Percentiles rank a stretch among this genome's conserved stretches.
These are phyloP conservation scores for Theileria parva DNA, from an alignment of 169 alveolate genomes.

Conservation along the genomic window DNA sequence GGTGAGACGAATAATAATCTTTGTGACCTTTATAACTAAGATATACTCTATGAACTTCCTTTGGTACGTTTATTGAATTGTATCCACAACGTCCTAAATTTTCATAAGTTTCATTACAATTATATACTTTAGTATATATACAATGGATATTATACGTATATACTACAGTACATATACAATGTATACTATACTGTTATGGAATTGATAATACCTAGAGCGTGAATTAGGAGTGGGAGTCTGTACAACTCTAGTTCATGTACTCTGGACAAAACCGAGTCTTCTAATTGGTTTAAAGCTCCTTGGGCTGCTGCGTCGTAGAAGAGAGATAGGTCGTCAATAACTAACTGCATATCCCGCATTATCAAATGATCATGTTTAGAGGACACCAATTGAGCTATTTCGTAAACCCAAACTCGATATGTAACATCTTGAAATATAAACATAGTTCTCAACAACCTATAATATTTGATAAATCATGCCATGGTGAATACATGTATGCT, in stretches of 20 bases:
- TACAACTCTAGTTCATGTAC: slow-evolving; percentile 70
- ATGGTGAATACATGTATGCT: no score
- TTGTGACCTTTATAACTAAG: slow-evolving; percentile 48
- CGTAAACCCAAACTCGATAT: slow-evolving; percentile 78
- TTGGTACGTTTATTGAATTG: slow-evolving; percentile 65
- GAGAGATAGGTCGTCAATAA: slow-evolving; percentile 75
- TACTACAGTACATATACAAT: no score
- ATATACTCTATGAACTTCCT: slow-evolving; percentile 59
- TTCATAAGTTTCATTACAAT: background rate
- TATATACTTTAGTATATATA: no score
- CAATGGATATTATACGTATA: no score
- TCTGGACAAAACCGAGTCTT: slow-evolving; percentile 63
- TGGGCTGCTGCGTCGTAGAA: slow-evolving; percentile 78
- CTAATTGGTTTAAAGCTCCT: slow-evolving; percentile 63
- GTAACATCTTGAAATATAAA: slow-evolving; percentile 76
- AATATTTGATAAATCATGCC: background rate
- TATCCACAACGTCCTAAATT: slow-evolving; percentile 71
- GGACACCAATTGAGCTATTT: slow-evolving; percentile 71
- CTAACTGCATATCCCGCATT: slow-evolving; percentile 78
- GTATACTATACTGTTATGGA: background rate
- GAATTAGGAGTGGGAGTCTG: slow-evolving; percentile 74
- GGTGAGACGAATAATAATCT: slow-evolving; percentile 69
- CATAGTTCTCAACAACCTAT: slow-evolving; percentile 72
- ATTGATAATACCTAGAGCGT: slow-evolving; percentile 63
- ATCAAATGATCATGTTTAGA: slow-evolving; percentile 70